Percentiles rank a stretch among this genome's conserved stretches.
Conservation (phyloP, 2,329 filamentous ascomycete species). For the Pseudogymnoascus sp. region DNA sequence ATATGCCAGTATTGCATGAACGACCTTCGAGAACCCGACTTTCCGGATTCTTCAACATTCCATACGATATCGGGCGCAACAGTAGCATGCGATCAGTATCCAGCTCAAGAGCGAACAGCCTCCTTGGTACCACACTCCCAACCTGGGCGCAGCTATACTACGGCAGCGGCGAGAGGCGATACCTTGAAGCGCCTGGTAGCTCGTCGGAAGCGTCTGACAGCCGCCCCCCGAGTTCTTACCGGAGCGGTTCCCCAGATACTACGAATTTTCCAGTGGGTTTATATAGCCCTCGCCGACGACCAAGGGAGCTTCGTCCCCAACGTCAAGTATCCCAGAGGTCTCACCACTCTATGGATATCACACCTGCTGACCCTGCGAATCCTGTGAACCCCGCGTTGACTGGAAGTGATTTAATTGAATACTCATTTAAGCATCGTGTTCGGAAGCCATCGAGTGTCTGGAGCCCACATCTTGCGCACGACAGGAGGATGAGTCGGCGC, state of each 20-base stretch:
- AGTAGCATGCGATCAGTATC: constrained; percentile 27
- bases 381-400: constrained; percentile 17
- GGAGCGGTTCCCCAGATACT: constrained; percentile 40
- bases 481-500: constrained; percentile 48
- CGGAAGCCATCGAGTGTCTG: constrained; percentile 47
- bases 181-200: constrained; percentile 32
- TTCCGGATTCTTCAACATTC: constrained; percentile 41
- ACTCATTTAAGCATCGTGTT: constrained; percentile 16
- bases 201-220: constrained; percentile 31
- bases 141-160: constrained; percentile 57
- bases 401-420: constrained; percentile 24
- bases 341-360: constrained; percentile 37
- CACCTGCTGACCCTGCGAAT: constrained; percentile 20
- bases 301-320: constrained; percentile 30
- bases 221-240: constrained; percentile 36
- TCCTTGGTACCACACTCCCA: constrained; percentile 34
- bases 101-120: constrained; percentile 36
- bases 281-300: constrained; percentile 38
- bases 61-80: constrained; percentile 32
- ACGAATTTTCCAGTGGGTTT: constrained; percentile 40
- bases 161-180: constrained; percentile 52
- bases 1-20: constrained; percentile 44
- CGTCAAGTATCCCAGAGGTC: constrained; percentile 17
- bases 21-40: constrained; percentile 46
- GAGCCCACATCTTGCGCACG: constrained; percentile 63